These are phyloP conservation scores for Trametes elegans DNA, from an alignment of 768 basidiomycete species.

Conservation along the genomic window DNA sequence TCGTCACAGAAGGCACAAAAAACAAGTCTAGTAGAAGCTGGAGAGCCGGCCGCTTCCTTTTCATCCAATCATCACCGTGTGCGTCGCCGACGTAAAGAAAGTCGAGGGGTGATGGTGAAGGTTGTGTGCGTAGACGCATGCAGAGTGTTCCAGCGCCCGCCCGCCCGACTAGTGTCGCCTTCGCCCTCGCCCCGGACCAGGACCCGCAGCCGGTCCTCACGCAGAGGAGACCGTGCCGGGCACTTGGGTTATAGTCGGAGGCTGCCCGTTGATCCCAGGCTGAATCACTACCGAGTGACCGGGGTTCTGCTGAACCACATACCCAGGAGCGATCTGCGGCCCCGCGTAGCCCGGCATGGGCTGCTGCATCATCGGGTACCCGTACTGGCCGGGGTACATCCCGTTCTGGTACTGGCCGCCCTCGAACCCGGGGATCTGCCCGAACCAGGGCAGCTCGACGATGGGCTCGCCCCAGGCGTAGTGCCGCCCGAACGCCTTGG, in stretches of 20 bases:
- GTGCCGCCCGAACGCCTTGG: conserved; percentile 51
- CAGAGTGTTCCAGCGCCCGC: background rate
- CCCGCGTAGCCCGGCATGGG: conserved; percentile 19
- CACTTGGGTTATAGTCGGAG: conserved; percentile 60
- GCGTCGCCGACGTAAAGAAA: background rate
- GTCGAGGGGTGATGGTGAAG: background rate
- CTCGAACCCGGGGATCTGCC: conserved; percentile 59
- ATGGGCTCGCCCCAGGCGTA: conserved; percentile 58
- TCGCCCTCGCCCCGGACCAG: too few species aligned
- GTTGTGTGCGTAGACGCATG: background rate
- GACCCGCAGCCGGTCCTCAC: conserved; percentile 1
- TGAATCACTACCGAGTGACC: conserved; percentile 70
- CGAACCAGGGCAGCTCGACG: conserved; percentile 74
- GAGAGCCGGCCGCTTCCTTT: too few species aligned
- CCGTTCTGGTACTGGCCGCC: conserved; percentile 12
- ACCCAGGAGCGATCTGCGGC: conserved; percentile 34
- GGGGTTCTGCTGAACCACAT: conserved; percentile 48
- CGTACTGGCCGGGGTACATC: conserved; percentile 18
- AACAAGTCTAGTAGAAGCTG: too few species aligned
- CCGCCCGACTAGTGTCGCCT: too few species aligned
- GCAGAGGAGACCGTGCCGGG: conserved; percentile 36
- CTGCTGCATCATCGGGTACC: conserved; percentile 21
- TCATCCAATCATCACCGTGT: too few species aligned
- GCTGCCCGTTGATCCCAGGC: conserved; percentile 58
- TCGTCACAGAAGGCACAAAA: too few species aligned